A percentile compares a stretch with the other conserved stretches of the same genome.
Evolutionary conservation across 192 early-diverging fungal species (phyloP).

Genomic region (Backusella sp.): DNA sequence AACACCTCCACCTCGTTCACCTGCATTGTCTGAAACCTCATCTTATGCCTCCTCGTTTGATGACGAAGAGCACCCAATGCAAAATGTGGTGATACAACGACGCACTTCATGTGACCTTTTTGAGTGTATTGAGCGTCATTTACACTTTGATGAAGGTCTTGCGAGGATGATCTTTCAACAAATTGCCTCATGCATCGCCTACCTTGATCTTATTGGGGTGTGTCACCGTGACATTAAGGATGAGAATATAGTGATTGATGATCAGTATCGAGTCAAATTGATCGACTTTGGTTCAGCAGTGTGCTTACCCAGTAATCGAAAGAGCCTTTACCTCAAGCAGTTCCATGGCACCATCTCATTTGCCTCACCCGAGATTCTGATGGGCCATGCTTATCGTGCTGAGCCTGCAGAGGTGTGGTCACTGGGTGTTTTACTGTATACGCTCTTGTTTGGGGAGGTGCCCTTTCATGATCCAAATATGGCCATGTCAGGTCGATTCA

Average conservation of each 20-base stretch:
- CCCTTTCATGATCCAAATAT: conserved; percentile 58
- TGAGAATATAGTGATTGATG: conserved; percentile 69
- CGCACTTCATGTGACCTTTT: conserved; percentile 64
- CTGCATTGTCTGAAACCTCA: conserved; percentile 13
- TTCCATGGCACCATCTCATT: conserved; percentile 68
- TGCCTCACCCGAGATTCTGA: conserved; percentile 67
- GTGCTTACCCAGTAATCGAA: conserved; percentile 36
- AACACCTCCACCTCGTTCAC: neutral
- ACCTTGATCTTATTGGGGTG: conserved; percentile 58
- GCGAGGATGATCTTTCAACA: conserved; percentile 58
- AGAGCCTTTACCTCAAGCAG: conserved; percentile 40
- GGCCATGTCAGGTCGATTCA: conserved; percentile 47
- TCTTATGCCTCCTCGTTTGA: conserved; percentile 1
- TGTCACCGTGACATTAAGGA: conserved; percentile 79
- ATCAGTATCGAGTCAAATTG: conserved; percentile 58
- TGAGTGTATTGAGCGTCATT: conserved; percentile 62
- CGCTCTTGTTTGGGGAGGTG: conserved; percentile 57
- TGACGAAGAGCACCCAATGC: conserved; percentile 16
- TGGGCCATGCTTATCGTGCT: conserved; percentile 53
- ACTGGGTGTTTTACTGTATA: conserved; percentile 65
- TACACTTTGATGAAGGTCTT: conserved; percentile 52
- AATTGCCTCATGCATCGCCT: conserved; percentile 50
- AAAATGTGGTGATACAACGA: conserved; percentile 38
- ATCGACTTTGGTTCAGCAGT: conserved; percentile 70
- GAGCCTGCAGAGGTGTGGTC: conserved; percentile 67